Evolutionary conservation across 2,329 filamentous ascomycete genomes (phyloP), one percentile per base, ranked within the genome.

Genomic region (Graphiopsis chlorocephala): DNA sequence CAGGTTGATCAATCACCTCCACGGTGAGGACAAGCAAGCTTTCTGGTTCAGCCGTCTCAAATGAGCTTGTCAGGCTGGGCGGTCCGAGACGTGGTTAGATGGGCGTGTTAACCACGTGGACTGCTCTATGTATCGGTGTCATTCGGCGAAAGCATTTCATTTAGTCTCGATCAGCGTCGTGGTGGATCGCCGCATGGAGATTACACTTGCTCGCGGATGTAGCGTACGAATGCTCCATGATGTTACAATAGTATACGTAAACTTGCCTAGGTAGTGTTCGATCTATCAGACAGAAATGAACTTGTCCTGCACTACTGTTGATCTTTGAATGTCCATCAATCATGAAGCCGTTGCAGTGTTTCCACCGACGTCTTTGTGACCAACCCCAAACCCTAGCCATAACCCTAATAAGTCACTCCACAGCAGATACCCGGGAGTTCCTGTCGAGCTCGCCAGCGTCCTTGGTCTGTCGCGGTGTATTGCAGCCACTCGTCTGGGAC

Each of bases 381-480:
- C 38, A 20, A 45, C 38, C 38, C 38, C n/a, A 45, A 20, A 45
- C 38, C 38, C 38, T 45, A 45, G n/a, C 8, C 10, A 12, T 3
- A 45, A 45, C 38, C 38, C 38, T 45, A 12, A 23, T 4, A 1
- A 20, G 7, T 8, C 8, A 10, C n/a, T 20, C 17, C 20, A 42
- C 26, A 53, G 50, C 17, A 31, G 14, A 20, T 53, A 7, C 11
- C 50, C 17, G 6, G 26, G n/a, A 20, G 25, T 52, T n/a, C 48
- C 29, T 29, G 12, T 17, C 48, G 48, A 52, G 91, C 42, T 31
- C 26, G 14, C 58, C 45, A 61, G 26, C 7, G 42, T 61, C 45
- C n/a, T 48, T 26, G 20, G 42, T 61, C 17, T 33, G 25, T n/a
- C 58, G 17, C 25, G 45, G 42, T 10, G 58, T 50, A 26, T 61